Conservation (phyloP, 2,329 filamentous ascomycete genomes). For the Neocatenulostroma microsporum region DNA sequence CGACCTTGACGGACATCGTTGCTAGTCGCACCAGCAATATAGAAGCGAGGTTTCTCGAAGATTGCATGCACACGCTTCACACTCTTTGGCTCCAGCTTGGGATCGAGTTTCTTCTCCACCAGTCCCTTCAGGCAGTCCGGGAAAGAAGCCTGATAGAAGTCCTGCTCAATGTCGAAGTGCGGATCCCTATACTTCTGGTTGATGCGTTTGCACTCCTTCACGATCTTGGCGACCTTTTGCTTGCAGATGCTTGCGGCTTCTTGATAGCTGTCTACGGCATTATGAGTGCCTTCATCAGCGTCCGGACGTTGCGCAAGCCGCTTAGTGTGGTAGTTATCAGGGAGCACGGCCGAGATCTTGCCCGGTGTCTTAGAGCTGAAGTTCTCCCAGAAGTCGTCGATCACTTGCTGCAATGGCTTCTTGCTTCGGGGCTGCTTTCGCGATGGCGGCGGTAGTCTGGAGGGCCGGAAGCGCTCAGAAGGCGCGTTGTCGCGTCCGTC, state of each 20-base stretch:
- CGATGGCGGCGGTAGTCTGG: neutral
- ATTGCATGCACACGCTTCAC: constrained; percentile 4
- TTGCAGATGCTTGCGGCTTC: constrained; percentile 61
- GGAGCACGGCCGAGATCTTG: constrained; percentile 3
- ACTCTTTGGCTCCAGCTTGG: constrained; percentile 1
- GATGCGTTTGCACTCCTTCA: constrained; percentile 58
- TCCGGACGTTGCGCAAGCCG: constrained; percentile 1
- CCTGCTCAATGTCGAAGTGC: constrained; percentile 73
- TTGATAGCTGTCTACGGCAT: constrained; percentile 44
- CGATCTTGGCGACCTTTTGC: constrained; percentile 48
- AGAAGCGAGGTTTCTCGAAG: constrained; percentile 34
- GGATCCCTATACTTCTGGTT: constrained; percentile 81
- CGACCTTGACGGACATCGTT: constrained; percentile 69
- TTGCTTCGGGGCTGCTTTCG: neutral
- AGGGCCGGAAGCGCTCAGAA: neutral
- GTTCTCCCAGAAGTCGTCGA: constrained; percentile 2
- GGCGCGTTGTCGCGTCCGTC: too few relatives aligned
- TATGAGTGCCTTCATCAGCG: constrained; percentile 4
- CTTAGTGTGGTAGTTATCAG: constrained; percentile 2
- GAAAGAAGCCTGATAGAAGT: constrained; percentile 30
- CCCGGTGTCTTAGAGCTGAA: constrained; percentile 1
- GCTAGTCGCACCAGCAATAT: constrained; percentile 35
- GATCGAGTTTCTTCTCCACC: neutral
- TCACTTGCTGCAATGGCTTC: neutral
- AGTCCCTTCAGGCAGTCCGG: constrained; percentile 47